phyloP scores from a whole-genome alignment of 768 basidiomycete species.

The Kwoniella newhampshirensis region DNA sequence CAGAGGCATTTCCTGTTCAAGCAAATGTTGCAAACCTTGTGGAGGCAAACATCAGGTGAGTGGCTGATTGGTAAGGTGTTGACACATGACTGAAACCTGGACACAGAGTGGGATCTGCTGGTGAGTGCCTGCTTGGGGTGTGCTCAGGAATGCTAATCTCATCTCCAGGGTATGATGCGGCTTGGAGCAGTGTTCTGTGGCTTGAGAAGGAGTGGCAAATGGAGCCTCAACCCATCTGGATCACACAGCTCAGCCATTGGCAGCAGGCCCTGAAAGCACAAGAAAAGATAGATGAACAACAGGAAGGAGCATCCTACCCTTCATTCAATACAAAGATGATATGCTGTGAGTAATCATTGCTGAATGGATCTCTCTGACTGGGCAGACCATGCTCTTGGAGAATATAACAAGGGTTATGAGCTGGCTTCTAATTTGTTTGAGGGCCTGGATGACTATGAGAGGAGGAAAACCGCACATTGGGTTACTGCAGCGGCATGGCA shows the following conservation, averaged over 20 bases:
- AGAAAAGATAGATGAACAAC: conserved; percentile 26
- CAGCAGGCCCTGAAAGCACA: conserved; percentile 33
- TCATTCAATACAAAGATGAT: conserved; percentile 47
- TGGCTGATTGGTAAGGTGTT: background rate
- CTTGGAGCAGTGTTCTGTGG: conserved; percentile 43
- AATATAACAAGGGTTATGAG: conserved; percentile 41
- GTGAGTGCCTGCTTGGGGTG: no score
- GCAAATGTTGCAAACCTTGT: conserved; percentile 36
- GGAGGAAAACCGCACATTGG: conserved; percentile 47
- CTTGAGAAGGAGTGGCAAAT: conserved; percentile 36
- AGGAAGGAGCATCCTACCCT: conserved; percentile 25
- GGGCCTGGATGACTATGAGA: conserved; percentile 40
- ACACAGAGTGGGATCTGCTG: conserved; percentile 20
- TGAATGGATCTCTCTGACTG: background rate
- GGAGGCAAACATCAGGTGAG: conserved; percentile 36
- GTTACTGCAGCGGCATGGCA: conserved; percentile 50
- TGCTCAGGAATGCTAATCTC: no score
- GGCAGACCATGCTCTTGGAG: conserved; percentile 46
- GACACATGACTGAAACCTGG: no score
- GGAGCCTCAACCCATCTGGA: conserved; percentile 41
- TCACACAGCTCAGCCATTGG: conserved; percentile 46
- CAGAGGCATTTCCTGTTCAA: conserved; percentile 22
- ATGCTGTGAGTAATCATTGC: conserved; percentile 33
- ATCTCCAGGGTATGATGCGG: conserved; percentile 39
- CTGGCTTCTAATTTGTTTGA: conserved; percentile 43